Percentiles rank a stretch among this genome's conserved stretches.
Evolutionary conservation across 345 rosid genomes (phyloP).

Genomic region (Orychophragmus violaceus): DNA sequence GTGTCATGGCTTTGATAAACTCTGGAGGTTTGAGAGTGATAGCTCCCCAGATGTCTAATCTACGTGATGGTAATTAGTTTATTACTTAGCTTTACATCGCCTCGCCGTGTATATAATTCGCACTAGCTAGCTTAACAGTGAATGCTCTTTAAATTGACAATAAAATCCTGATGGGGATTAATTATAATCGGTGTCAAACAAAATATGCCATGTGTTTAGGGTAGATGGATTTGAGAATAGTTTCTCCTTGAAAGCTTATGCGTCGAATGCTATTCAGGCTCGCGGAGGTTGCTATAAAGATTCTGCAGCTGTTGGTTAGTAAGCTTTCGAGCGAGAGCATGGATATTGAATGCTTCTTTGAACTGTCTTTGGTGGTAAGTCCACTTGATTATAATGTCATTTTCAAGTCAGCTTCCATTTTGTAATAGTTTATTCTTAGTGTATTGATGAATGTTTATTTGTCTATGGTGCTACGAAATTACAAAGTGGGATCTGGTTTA

Average conservation of each 20-base stretch:
- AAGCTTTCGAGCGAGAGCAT: constrained; percentile 40
- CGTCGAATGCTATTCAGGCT: constrained; percentile 39
- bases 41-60: too few species aligned
- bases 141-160: neutral
- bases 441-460: too few species aligned
- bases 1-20: too few species aligned
- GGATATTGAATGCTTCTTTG: constrained; percentile 31
- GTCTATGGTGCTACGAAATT: too few species aligned
- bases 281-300: constrained; percentile 71
- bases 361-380: constrained; percentile 62
- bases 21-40: too few species aligned
- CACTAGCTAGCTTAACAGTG: neutral
- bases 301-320: constrained; percentile 46
- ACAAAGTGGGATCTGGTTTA: too few species aligned
- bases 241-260: neutral
- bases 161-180: neutral
- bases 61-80: constrained; percentile 53
- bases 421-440: too few species aligned
- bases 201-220: neutral
- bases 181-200: neutral
- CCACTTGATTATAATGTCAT: too few species aligned
- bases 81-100: neutral
- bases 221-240: neutral
- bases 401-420: too few species aligned
- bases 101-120: neutral